Percentiles rank a stretch among this genome's conserved stretches.
These are phyloP conservation scores for Boletus bicolor DNA, from an alignment of 768 basidiomycete genomes.

Conservation along the genomic window DNA sequence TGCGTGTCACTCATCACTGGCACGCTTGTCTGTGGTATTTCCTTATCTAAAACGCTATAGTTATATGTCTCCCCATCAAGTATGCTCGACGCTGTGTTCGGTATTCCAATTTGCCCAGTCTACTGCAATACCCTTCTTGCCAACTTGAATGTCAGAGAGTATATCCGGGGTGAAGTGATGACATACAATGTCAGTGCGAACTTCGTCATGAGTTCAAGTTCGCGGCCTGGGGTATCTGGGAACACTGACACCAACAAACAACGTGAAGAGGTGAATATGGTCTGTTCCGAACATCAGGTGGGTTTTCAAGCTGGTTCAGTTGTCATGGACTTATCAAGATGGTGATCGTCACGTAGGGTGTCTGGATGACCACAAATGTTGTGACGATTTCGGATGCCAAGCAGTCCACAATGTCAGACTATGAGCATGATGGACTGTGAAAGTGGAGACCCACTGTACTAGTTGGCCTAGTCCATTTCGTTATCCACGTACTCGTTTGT, in stretches of 20 bases:
- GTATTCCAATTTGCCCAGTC: constrained; percentile 4
- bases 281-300: background rate
- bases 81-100: background rate
- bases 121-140: constrained; percentile 15
- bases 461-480: too few species aligned
- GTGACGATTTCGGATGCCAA: too few species aligned
- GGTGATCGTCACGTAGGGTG: too few species aligned
- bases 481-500: too few species aligned
- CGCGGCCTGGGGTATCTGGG: too few species aligned
- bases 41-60: background rate
- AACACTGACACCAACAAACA: background rate
- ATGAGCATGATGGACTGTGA: too few species aligned
- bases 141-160: constrained; percentile 10
- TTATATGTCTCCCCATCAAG: background rate
- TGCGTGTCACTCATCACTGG: constrained; percentile 25
- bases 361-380: too few species aligned
- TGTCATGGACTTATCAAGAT: background rate
- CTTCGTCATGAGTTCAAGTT: background rate
- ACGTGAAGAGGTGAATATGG: background rate
- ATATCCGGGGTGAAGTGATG: background rate
- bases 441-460: too few species aligned
- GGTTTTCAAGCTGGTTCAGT: background rate
- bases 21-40: background rate
- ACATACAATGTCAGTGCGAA: background rate
- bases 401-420: too few species aligned